Conservation (phyloP, 2,329 filamentous ascomycete genomes). For the Calonectria honghensis region DNA sequence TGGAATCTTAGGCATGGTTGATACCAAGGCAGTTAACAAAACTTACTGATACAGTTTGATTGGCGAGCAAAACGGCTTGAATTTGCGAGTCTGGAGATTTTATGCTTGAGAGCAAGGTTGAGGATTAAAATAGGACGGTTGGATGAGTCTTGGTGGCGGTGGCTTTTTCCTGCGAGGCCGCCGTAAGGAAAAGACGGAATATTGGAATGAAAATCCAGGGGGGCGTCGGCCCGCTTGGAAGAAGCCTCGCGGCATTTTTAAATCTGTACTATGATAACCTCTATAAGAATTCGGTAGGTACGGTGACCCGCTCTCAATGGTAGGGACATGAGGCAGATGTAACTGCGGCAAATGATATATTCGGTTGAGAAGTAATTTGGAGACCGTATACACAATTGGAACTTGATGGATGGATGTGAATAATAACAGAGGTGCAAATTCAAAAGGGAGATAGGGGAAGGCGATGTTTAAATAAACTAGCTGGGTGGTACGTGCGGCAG, state of each 20-base stretch:
- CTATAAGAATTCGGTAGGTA: too few species aligned
- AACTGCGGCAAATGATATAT: too few species aligned
- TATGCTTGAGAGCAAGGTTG: background rate
- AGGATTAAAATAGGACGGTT: background rate
- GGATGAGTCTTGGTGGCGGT: background rate
- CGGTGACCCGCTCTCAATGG: too few species aligned
- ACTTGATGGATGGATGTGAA: too few species aligned
- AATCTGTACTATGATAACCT: too few species aligned
- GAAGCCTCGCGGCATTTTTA: background rate
- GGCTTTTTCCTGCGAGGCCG: background rate
- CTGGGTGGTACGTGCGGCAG: background rate
- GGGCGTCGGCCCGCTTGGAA: background rate
- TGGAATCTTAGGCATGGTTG: background rate
- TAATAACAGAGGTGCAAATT: background rate
- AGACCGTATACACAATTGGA: too few species aligned
- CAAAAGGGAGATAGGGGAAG: background rate
- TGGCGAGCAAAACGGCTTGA: background rate
- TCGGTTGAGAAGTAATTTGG: too few species aligned
- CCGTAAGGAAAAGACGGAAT: background rate
- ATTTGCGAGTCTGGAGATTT: background rate
- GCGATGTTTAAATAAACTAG: background rate
- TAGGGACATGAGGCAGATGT: too few species aligned
- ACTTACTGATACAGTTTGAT: background rate
- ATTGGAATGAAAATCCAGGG: background rate
- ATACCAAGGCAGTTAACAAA: background rate